These are phyloP conservation scores for Pichia gijzeniarum DNA, from an alignment of 805 yeast species.

Conservation along the genomic window DNA sequence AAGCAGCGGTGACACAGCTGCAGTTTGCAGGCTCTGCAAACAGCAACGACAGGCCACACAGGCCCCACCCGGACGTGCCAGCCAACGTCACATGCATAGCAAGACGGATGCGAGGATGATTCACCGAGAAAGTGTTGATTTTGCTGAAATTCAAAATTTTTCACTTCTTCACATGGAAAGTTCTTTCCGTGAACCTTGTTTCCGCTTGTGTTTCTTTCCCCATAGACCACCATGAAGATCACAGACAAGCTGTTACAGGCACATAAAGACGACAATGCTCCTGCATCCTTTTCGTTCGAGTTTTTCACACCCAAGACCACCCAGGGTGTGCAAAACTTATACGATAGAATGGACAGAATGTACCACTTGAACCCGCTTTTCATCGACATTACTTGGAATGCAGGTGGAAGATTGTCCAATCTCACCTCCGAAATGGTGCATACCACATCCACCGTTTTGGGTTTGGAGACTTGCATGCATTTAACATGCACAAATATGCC, in stretches of 20 bases:
- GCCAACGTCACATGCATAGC: too few species aligned
- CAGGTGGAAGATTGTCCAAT: constrained; percentile 84
- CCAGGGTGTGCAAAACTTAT: constrained; percentile 93
- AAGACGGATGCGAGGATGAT: too few species aligned
- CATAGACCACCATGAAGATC: constrained; percentile 33
- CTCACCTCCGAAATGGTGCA: constrained; percentile 88
- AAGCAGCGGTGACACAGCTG: too few species aligned
- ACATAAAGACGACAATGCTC: constrained; percentile 27
- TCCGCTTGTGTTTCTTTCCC: too few species aligned
- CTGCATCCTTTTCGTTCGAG: constrained; percentile 88
- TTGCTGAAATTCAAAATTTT: not conserved
- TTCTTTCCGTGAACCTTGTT: too few species aligned
- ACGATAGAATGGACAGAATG: constrained; percentile 98
- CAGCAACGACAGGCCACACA: too few species aligned
- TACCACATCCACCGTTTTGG: constrained; percentile 83
- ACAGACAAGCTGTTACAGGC: constrained; percentile 39
- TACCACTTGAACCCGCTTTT: constrained; percentile 85
- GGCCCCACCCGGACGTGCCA: too few species aligned
- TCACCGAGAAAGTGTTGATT: too few species aligned
- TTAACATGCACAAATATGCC: constrained; percentile 96
- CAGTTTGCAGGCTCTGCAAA: too few species aligned
- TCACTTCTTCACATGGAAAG: not conserved
- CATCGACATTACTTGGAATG: constrained; percentile 97
- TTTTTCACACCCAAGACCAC: constrained; percentile 96
- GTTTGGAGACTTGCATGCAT: constrained; percentile 96